Percentiles rank a stretch among this genome's conserved stretches.
These are phyloP conservation scores for Cladochytrium tenue DNA, from an alignment of 371 early-diverging fungal species.

Conservation along the genomic window DNA sequence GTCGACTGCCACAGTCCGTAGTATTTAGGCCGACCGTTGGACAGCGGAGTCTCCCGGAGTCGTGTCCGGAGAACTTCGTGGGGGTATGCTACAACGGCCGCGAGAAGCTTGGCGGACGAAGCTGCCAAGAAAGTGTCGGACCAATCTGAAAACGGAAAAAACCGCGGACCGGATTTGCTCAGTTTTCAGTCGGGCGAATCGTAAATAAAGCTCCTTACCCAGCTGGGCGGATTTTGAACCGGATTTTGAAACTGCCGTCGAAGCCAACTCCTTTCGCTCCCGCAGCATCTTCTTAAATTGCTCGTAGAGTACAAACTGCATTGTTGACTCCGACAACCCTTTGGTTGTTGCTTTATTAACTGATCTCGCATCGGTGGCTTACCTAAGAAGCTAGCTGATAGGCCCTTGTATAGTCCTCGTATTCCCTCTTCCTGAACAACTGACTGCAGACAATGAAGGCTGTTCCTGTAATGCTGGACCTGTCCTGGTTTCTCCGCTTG, in stretches of 20 bases:
- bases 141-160: slow-evolving; percentile 27
- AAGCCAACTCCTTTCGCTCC: background rate
- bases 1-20: slow-evolving; percentile 74
- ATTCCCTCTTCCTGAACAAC: slow-evolving; percentile 81
- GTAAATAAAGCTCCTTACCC: too few species aligned
- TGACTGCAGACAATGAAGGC: slow-evolving; percentile 68
- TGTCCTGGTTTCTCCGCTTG: slow-evolving; percentile 47
- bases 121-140: slow-evolving; percentile 81
- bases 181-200: too few species aligned
- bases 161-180: too few species aligned
- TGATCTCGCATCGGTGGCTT: background rate
- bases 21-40: slow-evolving; percentile 61
- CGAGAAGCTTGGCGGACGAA: slow-evolving; percentile 83
- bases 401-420: slow-evolving; percentile 82
- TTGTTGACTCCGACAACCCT: slow-evolving; percentile 83
- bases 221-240: too few species aligned
- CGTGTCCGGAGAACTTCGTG: slow-evolving; percentile 76
- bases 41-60: slow-evolving; percentile 73
- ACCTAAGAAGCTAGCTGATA: slow-evolving; percentile 72
- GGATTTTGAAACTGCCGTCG: background rate
- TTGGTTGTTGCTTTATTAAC: slow-evolving; percentile 8
- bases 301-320: slow-evolving; percentile 95
- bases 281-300: slow-evolving; percentile 66
- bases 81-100: slow-evolving; percentile 81
- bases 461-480: slow-evolving; percentile 62